Evolutionary conservation across 1,284 basidiomycete genomes (phyloP).

Genomic region (Volvariella surrecta): DNA sequence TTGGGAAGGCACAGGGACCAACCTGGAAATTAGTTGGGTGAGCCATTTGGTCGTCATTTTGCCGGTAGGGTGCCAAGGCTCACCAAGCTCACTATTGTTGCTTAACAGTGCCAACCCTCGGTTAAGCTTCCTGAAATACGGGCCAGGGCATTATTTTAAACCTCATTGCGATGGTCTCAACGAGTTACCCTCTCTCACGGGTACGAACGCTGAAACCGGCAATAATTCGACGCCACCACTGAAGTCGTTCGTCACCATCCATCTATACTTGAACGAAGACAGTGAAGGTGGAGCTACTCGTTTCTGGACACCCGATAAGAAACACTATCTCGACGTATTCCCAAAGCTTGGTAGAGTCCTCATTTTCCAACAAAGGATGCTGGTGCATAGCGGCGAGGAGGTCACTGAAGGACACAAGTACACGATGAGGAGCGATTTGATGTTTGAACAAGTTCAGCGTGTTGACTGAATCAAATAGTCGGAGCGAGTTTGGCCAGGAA

Average conservation of each 20-base stretch:
- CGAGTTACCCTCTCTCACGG: constrained; percentile 14
- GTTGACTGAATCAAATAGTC: background rate
- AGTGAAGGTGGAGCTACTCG: constrained; percentile 25
- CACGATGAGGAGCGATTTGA: constrained; percentile 28
- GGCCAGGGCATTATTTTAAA: constrained; percentile 31
- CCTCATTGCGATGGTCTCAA: constrained; percentile 29
- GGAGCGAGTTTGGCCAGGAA: too few species aligned
- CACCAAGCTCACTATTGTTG: too few species aligned
- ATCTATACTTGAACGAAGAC: constrained; percentile 28
- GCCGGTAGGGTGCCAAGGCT: background rate
- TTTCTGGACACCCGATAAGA: constrained; percentile 29
- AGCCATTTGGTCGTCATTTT: constrained; percentile 4
- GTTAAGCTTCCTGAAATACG: constrained; percentile 31
- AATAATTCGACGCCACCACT: constrained; percentile 5
- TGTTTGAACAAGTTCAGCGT: constrained; percentile 23
- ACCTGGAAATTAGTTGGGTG: constrained; percentile 25
- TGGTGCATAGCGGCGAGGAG: constrained; percentile 32
- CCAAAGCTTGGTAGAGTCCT: constrained; percentile 27
- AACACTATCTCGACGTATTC: constrained; percentile 25
- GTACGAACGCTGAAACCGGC: constrained; percentile 4
- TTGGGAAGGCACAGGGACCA: constrained; percentile 22
- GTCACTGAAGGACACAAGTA: constrained; percentile 27
- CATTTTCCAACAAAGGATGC: constrained; percentile 32
- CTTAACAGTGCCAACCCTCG: constrained; percentile 23
- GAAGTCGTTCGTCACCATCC: constrained; percentile 31